A percentile compares a stretch with the other conserved stretches of the same genome.
Conservation (phyloP, 352 stramenopile species). For the Phytophthora litchii region DNA sequence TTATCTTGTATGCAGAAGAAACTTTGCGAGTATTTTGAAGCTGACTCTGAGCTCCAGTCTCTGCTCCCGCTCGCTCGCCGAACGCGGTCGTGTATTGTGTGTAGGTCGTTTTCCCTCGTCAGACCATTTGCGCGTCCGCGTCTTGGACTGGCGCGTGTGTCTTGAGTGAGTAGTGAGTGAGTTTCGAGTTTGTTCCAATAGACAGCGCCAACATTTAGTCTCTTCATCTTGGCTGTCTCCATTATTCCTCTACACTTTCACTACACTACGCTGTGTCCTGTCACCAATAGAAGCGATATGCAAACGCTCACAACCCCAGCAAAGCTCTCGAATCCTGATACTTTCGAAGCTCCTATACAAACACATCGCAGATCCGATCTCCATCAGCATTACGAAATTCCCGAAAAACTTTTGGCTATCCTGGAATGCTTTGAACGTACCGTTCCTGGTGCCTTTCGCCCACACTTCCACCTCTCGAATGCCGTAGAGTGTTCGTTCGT, state of each 20-base stretch:
- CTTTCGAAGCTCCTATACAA: slow-evolving; percentile 15
- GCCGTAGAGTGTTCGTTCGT: slow-evolving; percentile 76
- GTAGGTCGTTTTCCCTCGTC: slow-evolving; percentile 28
- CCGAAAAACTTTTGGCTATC: slow-evolving; percentile 6
- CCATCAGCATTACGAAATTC: slow-evolving; percentile 14
- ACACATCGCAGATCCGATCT: slow-evolving; percentile 16
- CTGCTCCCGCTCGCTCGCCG: slow-evolving; percentile 30
- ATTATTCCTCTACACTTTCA: background rate
- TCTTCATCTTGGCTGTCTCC: slow-evolving; percentile 16
- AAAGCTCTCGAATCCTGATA: background rate
- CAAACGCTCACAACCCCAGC: background rate
- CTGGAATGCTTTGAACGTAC: slow-evolving; percentile 16
- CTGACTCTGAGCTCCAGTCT: slow-evolving; percentile 31
- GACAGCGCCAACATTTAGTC: slow-evolving; percentile 32
- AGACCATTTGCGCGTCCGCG: slow-evolving; percentile 27
- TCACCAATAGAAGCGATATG: slow-evolving; percentile 7
- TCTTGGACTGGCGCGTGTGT: slow-evolving; percentile 30
- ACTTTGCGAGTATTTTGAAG: slow-evolving; percentile 39
- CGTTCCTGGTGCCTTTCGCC: slow-evolving; percentile 59
- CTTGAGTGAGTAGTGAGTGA: slow-evolving; percentile 40
- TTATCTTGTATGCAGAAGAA: slow-evolving; percentile 41
- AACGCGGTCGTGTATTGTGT: slow-evolving; percentile 36
- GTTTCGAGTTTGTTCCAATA: slow-evolving; percentile 48
- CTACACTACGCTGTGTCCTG: slow-evolving; percentile 2
- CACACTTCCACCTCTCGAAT: slow-evolving; percentile 84